Percentiles rank a stretch among this genome's conserved stretches.
Conservation (phyloP, 768 basidiomycete genomes). For the Austroboletus eburneus region DNA sequence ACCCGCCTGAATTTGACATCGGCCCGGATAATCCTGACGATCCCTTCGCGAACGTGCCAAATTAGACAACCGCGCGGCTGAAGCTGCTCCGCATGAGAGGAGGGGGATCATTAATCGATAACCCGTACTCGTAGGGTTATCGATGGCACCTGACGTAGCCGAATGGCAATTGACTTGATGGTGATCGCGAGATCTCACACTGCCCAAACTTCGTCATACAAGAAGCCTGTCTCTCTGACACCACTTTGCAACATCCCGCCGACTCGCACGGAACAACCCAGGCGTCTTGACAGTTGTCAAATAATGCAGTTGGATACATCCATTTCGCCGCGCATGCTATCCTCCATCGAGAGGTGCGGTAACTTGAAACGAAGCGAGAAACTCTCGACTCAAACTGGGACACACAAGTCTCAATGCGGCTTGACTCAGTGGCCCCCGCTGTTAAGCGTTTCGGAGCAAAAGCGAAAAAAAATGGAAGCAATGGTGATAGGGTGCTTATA, state of each 20-base stretch:
- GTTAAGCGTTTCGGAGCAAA: conserved; percentile 24
- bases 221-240: neutral
- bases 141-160: conserved; percentile 18
- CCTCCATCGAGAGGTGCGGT: conserved; percentile 20
- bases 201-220: neutral
- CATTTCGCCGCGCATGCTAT: conserved; percentile 11
- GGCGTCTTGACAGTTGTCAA: neutral
- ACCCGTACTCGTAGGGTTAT: conserved; percentile 16
- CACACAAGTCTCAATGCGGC: conserved; percentile 9
- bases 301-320: neutral
- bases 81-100: conserved; percentile 16
- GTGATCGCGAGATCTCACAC: neutral
- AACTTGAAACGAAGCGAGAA: conserved; percentile 18
- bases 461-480: conserved; percentile 28
- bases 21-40: conserved; percentile 31
- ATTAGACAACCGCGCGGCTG: conserved; percentile 17
- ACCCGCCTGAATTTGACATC: conserved; percentile 8
- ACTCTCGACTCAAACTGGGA: conserved; percentile 8
- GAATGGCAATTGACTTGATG: conserved; percentile 17
- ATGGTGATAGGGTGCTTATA: conserved; percentile 14
- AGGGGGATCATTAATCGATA: conserved; percentile 21
- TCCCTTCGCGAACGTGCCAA: conserved; percentile 27
- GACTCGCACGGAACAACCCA: neutral
- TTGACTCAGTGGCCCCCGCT: conserved; percentile 6
- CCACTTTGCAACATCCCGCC: neutral